A percentile compares a stretch with the other conserved stretches of the same genome.
Evolutionary conservation across 2,329 filamentous ascomycete genomes (phyloP).

Genomic region (Diaporthe ilicicola): DNA sequence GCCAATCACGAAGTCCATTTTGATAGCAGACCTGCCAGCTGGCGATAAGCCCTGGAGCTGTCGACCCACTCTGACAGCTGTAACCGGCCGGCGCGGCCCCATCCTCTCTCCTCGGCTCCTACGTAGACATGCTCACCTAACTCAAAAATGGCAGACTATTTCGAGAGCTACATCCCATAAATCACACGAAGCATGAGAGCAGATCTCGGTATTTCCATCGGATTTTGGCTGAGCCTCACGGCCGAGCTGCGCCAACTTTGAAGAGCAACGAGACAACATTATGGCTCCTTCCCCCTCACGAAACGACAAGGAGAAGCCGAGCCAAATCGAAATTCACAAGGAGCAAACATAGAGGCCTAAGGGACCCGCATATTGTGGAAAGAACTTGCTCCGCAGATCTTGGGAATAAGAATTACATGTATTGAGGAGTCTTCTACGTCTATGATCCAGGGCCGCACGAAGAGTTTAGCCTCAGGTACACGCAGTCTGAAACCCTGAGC

Average conservation of each 20-base stretch:
- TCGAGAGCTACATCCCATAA: background rate
- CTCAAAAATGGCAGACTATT: background rate
- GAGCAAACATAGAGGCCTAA: background rate
- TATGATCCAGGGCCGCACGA: too few species aligned
- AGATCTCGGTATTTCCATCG: background rate
- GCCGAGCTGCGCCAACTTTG: background rate
- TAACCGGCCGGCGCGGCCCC: background rate
- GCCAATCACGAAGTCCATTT: slow-evolving; percentile 25
- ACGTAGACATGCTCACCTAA: too few species aligned
- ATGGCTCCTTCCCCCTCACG: background rate
- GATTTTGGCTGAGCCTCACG: background rate
- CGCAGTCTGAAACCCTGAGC: too few species aligned
- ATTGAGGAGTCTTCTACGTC: too few species aligned
- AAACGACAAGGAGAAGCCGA: background rate
- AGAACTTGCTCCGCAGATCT: too few species aligned
- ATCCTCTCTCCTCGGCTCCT: background rate
- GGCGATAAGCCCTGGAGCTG: slow-evolving; percentile 25
- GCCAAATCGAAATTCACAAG: background rate
- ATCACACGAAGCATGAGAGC: fast-evolving
- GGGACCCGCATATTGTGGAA: too few species aligned
- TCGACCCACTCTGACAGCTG: slow-evolving; percentile 1
- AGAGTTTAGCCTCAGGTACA: too few species aligned
- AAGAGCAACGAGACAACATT: background rate
- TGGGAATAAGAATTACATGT: too few species aligned
- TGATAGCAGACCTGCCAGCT: slow-evolving; percentile 27